phyloP scores from a whole-genome alignment of 208 protist genomes.

The Trypanosoma lewisi region DNA sequence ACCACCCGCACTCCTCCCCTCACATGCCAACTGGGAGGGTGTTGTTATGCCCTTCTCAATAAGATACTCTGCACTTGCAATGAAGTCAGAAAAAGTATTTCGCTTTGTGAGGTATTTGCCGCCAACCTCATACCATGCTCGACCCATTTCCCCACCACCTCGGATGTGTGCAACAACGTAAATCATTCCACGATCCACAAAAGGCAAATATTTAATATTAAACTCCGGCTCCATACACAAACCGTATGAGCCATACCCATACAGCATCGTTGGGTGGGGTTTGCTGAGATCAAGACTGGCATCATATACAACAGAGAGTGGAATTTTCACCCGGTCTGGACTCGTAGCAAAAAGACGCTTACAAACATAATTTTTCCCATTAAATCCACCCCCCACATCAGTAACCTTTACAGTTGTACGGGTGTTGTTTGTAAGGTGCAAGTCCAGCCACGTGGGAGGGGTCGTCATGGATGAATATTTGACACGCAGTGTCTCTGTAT shows the following conservation, averaged over 20 bases:
- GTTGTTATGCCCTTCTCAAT: conserved; percentile 64
- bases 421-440: conserved; percentile 22
- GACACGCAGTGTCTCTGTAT: conserved; percentile 65
- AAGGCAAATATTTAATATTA: conserved; percentile 68
- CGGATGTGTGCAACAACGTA: conserved; percentile 91
- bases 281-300: conserved; percentile 58
- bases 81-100: conserved; percentile 94
- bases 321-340: conserved; percentile 71
- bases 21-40: conserved; percentile 72
- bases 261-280: conserved; percentile 83
- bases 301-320: conserved; percentile 80
- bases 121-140: conserved; percentile 86
- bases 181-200: conserved; percentile 89
- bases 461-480: conserved; percentile 81
- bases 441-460: conserved; percentile 74
- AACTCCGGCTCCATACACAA: conserved; percentile 86
- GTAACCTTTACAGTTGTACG: conserved; percentile 61
- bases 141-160: conserved; percentile 92
- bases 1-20: conserved; percentile 92
- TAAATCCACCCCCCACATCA: conserved; percentile 76
- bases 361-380: conserved; percentile 60
- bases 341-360: conserved; percentile 71
- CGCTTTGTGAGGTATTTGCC: conserved; percentile 93
- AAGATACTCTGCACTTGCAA: conserved; percentile 86
- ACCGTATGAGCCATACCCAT: conserved; percentile 92